These are phyloP conservation scores for Diaporthe longicolla DNA, from an alignment of 2,329 filamentous ascomycete species.

Conservation along the genomic window DNA sequence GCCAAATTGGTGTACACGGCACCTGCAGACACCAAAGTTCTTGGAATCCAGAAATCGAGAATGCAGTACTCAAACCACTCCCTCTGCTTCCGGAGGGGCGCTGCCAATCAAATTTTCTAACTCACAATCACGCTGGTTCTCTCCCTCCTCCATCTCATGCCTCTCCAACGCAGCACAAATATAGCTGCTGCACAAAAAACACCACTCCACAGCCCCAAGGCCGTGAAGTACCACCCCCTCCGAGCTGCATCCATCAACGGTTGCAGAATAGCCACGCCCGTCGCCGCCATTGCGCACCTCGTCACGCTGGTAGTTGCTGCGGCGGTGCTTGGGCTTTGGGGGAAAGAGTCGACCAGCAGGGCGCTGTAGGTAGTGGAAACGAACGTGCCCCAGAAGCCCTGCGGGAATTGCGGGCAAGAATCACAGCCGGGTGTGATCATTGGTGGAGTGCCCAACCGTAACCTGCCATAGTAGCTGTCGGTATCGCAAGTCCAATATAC, in stretches of 20 bases:
- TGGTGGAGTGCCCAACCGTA: slow-evolving; percentile 17
- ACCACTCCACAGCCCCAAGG: slow-evolving; percentile 22
- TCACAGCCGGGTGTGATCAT: neutral
- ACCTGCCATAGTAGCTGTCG: neutral
- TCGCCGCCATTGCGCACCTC: slow-evolving; percentile 5
- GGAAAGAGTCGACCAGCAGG: slow-evolving; percentile 18
- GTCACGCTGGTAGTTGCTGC: neutral
- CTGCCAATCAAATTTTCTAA: neutral
- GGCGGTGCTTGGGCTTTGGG: slow-evolving; percentile 2
- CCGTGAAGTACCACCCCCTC: slow-evolving; percentile 9
- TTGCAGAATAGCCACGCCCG: neutral
- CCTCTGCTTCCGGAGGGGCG: neutral
- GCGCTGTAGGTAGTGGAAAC: neutral
- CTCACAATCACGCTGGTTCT: neutral
- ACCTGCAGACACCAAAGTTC: neutral
- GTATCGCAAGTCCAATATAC: neutral
- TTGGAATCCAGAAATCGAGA: neutral
- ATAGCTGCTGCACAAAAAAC: neutral
- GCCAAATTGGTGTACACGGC: neutral
- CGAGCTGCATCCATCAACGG: slow-evolving; percentile 12
- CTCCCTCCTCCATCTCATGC: slow-evolving; percentile 1
- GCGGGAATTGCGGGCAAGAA: neutral
- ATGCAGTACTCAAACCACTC: neutral
- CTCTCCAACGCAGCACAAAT: neutral
- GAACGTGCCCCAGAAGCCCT: slow-evolving; percentile 6